phyloP scores from a whole-genome alignment of 768 basidiomycete genomes.

The Auriscalpium orientale region DNA sequence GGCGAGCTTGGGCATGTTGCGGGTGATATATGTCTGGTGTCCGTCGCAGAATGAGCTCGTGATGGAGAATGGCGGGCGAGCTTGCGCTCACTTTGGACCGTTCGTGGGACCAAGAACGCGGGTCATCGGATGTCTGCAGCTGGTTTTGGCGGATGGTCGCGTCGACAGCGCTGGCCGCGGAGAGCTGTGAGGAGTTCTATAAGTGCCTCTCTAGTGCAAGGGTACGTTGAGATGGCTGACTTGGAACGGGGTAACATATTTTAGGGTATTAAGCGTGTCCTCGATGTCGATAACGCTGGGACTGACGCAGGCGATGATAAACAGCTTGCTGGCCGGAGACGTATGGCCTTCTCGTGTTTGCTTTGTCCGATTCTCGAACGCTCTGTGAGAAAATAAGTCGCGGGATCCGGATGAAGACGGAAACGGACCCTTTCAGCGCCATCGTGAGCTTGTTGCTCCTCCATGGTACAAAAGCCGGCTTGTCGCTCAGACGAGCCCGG shows the following conservation, averaged over 20 bases:
- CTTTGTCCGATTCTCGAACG: neutral
- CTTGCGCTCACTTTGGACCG: neutral
- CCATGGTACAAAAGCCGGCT: neutral
- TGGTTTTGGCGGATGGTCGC: neutral
- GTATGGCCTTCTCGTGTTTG: too few species aligned
- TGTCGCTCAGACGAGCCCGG: neutral
- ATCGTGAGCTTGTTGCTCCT: neutral
- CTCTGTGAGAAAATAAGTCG: neutral
- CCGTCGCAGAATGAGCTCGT: neutral
- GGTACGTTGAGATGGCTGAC: neutral
- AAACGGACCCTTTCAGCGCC: neutral
- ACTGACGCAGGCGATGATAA: neutral
- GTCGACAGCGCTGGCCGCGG: neutral
- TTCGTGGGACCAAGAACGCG: neutral
- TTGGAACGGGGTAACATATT: neutral
- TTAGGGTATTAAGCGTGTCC: neutral
- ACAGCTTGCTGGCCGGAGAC: neutral
- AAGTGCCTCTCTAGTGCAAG: neutral
- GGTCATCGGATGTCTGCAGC: neutral
- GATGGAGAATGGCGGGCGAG: neutral
- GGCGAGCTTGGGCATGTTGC: neutral
- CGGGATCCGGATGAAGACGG: neutral
- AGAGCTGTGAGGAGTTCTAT: neutral
- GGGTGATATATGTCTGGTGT: neutral
- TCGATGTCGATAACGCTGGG: neutral